These are phyloP conservation scores for Amanita pseudoporphyria DNA, from an alignment of 768 basidiomycete species.

Conservation along the genomic window DNA sequence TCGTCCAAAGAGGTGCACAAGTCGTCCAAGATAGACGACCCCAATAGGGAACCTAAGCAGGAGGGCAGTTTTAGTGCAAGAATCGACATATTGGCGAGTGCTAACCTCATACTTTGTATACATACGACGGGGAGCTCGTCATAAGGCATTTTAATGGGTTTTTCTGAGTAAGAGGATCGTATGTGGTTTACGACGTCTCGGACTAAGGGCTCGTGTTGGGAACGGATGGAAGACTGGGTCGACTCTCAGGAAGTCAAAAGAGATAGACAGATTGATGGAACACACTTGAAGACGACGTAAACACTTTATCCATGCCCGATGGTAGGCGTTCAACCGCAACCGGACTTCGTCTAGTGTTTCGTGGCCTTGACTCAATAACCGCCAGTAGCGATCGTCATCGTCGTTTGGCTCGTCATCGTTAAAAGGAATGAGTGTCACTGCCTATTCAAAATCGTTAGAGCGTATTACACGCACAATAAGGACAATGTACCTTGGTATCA, in stretches of 20 bases:
- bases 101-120: conserved; percentile 33
- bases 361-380: not conserved
- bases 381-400: not conserved
- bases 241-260: conserved; percentile 26
- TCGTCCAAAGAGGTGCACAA: conserved; percentile 28
- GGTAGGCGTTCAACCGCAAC: conserved; percentile 44
- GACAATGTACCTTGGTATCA: not conserved
- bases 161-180: conserved; percentile 30
- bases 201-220: conserved; percentile 27
- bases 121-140: conserved; percentile 51
- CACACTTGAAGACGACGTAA: conserved; percentile 45
- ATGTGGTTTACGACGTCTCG: conserved; percentile 34
- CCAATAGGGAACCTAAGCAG: conserved; percentile 31
- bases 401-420: not conserved
- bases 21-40: conserved; percentile 36
- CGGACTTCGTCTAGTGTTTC: conserved; percentile 2
- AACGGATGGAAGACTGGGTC: conserved; percentile 22
- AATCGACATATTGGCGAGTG: not conserved
- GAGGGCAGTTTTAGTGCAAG: not conserved
- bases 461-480: not conserved
- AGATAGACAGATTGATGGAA: not conserved
- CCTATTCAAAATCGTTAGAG: not conserved
- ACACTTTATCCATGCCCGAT: conserved; percentile 49
- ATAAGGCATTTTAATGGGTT: conserved; percentile 47
- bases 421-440: conserved; percentile 3